These are phyloP conservation scores for Picochlorum sp. DNA, from an alignment of 139 green algal species.

Conservation along the genomic window DNA sequence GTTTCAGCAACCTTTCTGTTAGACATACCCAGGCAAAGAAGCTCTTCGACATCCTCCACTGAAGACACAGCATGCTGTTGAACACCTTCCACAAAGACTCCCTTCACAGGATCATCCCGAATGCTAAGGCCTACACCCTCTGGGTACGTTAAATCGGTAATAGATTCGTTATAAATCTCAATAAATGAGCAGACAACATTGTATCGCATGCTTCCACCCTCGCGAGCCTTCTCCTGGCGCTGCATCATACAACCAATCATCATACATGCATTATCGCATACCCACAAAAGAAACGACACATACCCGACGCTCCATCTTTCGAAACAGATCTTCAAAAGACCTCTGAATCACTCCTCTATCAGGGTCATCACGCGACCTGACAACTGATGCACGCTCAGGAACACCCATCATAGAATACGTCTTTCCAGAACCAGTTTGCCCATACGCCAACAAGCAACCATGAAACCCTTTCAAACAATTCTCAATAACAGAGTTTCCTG, in stretches of 20 bases:
- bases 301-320: slow-evolving; percentile 16
- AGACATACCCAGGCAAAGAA: slow-evolving; percentile 57
- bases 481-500: slow-evolving; percentile 45
- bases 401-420: slow-evolving; percentile 88
- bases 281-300: slow-evolving; percentile 11
- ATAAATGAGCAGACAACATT: slow-evolving; percentile 41
- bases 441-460: slow-evolving; percentile 93
- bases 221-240: neutral
- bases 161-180: slow-evolving; percentile 71
- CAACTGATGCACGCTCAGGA: neutral
- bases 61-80: slow-evolving; percentile 44
- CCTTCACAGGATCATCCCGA: slow-evolving; percentile 56
- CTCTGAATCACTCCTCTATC: slow-evolving; percentile 63
- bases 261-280: no score
- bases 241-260: no score
- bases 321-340: slow-evolving; percentile 80
- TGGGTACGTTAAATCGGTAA: slow-evolving; percentile 57
- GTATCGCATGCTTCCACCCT: slow-evolving; percentile 82
- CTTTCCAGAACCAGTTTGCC: slow-evolving; percentile 91
- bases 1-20: slow-evolving; percentile 72
- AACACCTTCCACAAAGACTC: slow-evolving; percentile 73
- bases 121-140: slow-evolving; percentile 42
- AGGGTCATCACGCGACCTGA: neutral
- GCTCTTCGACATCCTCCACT: slow-evolving; percentile 62
- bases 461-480: slow-evolving; percentile 77